Conservation (phyloP, 1,139 yeast genomes). For the Yamadazyma sp. region DNA sequence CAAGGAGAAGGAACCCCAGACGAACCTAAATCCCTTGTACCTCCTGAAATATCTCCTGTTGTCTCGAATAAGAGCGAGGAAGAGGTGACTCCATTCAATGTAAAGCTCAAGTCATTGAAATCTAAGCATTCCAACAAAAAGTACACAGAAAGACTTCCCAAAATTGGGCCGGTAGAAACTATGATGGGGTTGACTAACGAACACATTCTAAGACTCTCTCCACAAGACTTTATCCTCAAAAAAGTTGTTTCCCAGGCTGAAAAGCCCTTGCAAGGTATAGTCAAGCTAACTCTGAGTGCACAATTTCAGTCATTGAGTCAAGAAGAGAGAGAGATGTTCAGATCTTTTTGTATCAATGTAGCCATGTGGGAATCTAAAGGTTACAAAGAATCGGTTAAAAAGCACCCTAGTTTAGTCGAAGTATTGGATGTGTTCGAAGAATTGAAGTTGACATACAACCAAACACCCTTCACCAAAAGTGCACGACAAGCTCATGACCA, state of each 20-base stretch:
- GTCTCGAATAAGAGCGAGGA: too few species aligned
- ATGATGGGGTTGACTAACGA: conserved; percentile 41
- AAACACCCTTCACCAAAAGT: conserved; percentile 39
- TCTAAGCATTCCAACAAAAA: conserved; percentile 28
- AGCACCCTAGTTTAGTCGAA: conserved; percentile 29
- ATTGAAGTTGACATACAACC: conserved; percentile 34
- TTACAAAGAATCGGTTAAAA: conserved; percentile 28
- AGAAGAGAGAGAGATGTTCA: conserved; percentile 17
- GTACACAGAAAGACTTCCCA: conserved; percentile 34
- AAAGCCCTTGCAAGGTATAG: conserved; percentile 11
- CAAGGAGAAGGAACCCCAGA: too few species aligned
- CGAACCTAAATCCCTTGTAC: too few species aligned
- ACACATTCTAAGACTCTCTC: conserved; percentile 34
- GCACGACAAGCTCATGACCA: conserved; percentile 35
- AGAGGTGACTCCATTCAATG: conserved; percentile 24
- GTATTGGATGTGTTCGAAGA: conserved; percentile 34
- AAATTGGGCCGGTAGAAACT: conserved; percentile 36
- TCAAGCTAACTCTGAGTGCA: conserved; percentile 26
- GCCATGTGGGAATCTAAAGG: conserved; percentile 44
- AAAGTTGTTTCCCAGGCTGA: conserved; percentile 28
- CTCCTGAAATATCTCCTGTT: too few species aligned
- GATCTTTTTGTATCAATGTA: conserved; percentile 34
- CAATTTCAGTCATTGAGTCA: conserved; percentile 23
- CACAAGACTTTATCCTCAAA: conserved; percentile 41
- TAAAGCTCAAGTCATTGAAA: conserved; percentile 33